These are phyloP conservation scores for Plasmodium vivax DNA, from an alignment of 169 alveolate species.

Conservation along the genomic window DNA sequence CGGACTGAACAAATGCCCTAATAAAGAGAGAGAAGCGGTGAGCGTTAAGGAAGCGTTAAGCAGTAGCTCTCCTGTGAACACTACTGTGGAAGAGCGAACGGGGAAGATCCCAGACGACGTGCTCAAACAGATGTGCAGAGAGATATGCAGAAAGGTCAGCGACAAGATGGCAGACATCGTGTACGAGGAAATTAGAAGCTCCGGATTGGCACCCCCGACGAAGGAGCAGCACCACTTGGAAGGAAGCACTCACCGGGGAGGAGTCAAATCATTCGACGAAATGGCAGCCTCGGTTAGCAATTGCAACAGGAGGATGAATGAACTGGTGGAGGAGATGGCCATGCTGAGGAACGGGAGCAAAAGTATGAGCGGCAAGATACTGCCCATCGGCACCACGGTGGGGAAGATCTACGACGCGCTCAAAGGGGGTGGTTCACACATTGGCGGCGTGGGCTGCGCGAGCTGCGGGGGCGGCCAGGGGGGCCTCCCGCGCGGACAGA, in stretches of 20 bases:
- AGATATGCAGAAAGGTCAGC: constrained; percentile 6
- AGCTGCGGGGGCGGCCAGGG: neutral
- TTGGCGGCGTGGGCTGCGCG: neutral
- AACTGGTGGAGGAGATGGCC: constrained; percentile 43
- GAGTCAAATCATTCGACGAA: neutral
- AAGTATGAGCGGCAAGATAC: constrained; percentile 17
- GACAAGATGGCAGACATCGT: neutral
- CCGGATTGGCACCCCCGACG: neutral
- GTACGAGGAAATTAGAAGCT: constrained; percentile 14
- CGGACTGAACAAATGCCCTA: neutral
- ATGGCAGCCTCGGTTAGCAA: neutral
- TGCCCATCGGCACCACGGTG: constrained; percentile 14
- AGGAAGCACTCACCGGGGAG: neutral
- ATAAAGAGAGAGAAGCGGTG: neutral
- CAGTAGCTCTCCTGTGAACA: neutral
- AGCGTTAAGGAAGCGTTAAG: neutral
- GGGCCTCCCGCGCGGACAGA: neutral
- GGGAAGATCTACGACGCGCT: constrained; percentile 17
- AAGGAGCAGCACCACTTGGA: neutral
- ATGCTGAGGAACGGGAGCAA: constrained; percentile 1
- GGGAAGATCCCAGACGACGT: neutral
- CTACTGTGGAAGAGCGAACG: neutral
- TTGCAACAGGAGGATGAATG: constrained; percentile 24
- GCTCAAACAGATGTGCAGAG: constrained; percentile 2
- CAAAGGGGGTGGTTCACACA: neutral